Evolutionary conservation across 441 rosid species (phyloP), one percentile per base, ranked within the genome.

Genomic region (Flueggea neowawraea): DNA sequence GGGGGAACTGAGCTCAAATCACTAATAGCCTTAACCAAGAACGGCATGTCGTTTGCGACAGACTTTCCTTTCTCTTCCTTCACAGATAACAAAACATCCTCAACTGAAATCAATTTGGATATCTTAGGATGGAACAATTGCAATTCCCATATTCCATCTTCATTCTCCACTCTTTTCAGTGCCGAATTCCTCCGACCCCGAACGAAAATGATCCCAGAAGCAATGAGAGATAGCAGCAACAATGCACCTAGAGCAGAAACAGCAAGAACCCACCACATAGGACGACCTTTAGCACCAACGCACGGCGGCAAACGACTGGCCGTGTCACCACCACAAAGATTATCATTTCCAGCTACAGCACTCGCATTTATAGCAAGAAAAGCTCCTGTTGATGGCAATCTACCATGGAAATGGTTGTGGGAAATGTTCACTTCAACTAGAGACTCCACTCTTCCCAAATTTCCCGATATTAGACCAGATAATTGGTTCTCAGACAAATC

Each of bases 391-490:
- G 65, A 50, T 3, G 98, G 98, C 64, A 92, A 73, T 31, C 68
- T 73, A 16, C 98, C 98, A 0, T 66, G 84, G 51, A 92, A 78
- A 69, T 57, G 84, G 68, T 92, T 89, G 76, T 82, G 79, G 58
- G 98, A 92, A 63, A 92, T 72, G 68, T 92, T 92, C 31, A 92
- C 81, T 70, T 84, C 84, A 62, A 89, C 88, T 58, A 92, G 93
- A 2, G 96, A 84, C 57, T 78, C 86, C 2, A 82, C 60, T 45
- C 44, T 72, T n/a, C 96, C 95, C 31, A 92, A 73, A 62, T 78
- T 72, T 6, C 55, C 62, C 0, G 96, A 95, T 48, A 92, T 78
- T 62, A 77, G 67, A 0, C 98, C 98, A 0, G 83, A 78, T 59
- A 92, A 68, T 65, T 67, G 69, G 65, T 92, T 92, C 49, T 75